Percentiles rank a stretch among this genome's conserved stretches.
Evolutionary conservation across 306 rosid species (phyloP).

Genomic region (Glycine soja): DNA sequence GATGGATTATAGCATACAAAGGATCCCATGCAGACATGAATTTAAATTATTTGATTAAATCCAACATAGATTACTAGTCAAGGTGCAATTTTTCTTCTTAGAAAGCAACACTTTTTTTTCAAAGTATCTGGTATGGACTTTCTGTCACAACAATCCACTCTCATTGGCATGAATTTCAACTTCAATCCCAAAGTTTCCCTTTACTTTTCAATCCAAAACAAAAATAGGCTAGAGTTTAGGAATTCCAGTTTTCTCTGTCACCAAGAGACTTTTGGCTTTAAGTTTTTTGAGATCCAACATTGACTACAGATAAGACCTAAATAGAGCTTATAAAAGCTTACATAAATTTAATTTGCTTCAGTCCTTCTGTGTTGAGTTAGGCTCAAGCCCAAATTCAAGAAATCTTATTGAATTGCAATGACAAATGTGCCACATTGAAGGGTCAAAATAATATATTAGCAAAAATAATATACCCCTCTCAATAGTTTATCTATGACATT

Average conservation of each 20-base stretch:
- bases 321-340: background rate
- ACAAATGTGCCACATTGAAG: conserved; percentile 7
- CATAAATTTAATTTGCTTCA: background rate
- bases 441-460: conserved; percentile 10
- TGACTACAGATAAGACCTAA: background rate
- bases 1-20: conserved; percentile 35
- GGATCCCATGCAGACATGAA: background rate
- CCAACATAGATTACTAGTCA: conserved; percentile 38
- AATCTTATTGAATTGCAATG: conserved; percentile 19
- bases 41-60: background rate
- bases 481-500: conserved; percentile 6
- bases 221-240: conserved; percentile 27
- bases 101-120: conserved; percentile 42
- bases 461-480: background rate
- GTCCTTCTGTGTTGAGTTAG: background rate
- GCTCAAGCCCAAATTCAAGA: background rate
- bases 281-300: background rate
- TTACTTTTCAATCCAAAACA: conserved; percentile 34
- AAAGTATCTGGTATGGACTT: conserved; percentile 36
- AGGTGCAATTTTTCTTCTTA: conserved; percentile 44
- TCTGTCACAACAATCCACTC: background rate
- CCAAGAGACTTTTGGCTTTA: background rate
- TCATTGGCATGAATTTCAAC: conserved; percentile 29
- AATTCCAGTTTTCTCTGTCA: conserved; percentile 21
- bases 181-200: conserved; percentile 19